Evolutionary conservation across 1,284 basidiomycete genomes (phyloP), one percentile per base, ranked within the genome.

Genomic region (Malassezia equina): DNA sequence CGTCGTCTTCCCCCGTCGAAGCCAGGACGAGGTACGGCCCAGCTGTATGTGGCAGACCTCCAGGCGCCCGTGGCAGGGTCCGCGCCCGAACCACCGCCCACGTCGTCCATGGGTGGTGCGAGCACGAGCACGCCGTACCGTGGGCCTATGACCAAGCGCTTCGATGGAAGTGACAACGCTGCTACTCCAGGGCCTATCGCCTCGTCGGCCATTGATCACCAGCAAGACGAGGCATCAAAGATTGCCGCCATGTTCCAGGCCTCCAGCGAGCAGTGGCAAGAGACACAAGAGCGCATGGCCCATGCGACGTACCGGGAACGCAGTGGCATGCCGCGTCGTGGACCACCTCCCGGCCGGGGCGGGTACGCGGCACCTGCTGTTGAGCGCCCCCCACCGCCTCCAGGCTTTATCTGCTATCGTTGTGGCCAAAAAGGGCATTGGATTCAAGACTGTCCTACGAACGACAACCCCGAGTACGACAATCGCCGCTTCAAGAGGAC

Each of bases 361-460:
- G 80, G 59, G 53, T 48, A 39, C 23, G 27, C 31, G 4, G 7
- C 28, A 36, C 50, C 49, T 7, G 44, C 44, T 2, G 45, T 48
- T 9, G 55, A 57, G 27, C 55, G 55, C 3, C 65, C 66, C 32
- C 69, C 69, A 21, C 69, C 69, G 19, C 69, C 69, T 3, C 52
- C 61, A n/a, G 94, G 91, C 52, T 99, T 98, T 78, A 90, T 98
- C n/a, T 98, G 94, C 75, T 96, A 96, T 76, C 84, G 94, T 34
- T 99, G 94, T 77, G 91, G 91, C 39, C 86, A 94, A 77, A 94
- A 95, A 45, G 71, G 71, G 8, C 94, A 99, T 72, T 98, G 94
- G 94, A 99, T 99, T 63, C 93, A 99, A 75, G 89, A 94, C 63
- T 99, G 94, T 73, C 94, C 94, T 0, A 94, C 90, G 3, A 96